Evolutionary conservation across 176 grass and related monocot species (phyloP).

Genomic region (Rhynchospora tenuis): DNA sequence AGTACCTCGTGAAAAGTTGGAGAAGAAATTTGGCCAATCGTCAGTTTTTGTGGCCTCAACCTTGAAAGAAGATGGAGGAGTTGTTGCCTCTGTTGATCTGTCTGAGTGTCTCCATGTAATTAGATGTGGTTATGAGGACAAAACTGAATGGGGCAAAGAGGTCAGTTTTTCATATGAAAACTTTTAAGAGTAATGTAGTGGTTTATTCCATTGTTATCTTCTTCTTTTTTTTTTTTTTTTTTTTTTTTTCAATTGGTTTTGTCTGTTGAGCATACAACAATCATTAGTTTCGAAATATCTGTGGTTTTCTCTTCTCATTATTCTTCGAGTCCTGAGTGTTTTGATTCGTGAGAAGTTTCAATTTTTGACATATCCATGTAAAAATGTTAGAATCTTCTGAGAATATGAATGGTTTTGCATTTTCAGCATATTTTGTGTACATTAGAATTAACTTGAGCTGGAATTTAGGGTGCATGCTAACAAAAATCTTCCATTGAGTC

Average conservation of each 20-base stretch:
- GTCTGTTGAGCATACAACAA: not conserved
- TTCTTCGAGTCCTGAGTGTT: not conserved
- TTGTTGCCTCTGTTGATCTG: constrained; percentile 13
- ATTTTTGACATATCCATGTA: not conserved
- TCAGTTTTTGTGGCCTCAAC: constrained; percentile 42
- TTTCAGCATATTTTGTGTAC: not conserved
- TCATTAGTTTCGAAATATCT: not conserved
- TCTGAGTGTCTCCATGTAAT: constrained; percentile 35
- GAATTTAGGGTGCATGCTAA: not conserved
- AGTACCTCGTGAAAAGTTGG: constrained; percentile 41
- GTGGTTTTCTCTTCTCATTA: not conserved
- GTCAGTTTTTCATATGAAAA: constrained; percentile 16
- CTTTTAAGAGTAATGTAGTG: not conserved
- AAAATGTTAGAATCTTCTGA: not conserved
- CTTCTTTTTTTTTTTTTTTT: not conserved
- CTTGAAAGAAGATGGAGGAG: constrained; percentile 28
- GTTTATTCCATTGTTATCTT: not conserved
- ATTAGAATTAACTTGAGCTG: not conserved
- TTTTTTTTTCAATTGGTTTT: not conserved
- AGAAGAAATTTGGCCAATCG: constrained; percentile 53
- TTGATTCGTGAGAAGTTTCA: not conserved
- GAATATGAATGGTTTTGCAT: not conserved
- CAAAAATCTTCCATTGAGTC: not conserved
- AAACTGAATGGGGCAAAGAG: constrained; percentile 59
- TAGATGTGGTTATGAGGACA: constrained; percentile 48